Percentiles rank a stretch among this genome's conserved stretches.
Evolutionary conservation across 768 basidiomycete species (phyloP).

Genomic region (Lanmaoa pseudosensibilis): DNA sequence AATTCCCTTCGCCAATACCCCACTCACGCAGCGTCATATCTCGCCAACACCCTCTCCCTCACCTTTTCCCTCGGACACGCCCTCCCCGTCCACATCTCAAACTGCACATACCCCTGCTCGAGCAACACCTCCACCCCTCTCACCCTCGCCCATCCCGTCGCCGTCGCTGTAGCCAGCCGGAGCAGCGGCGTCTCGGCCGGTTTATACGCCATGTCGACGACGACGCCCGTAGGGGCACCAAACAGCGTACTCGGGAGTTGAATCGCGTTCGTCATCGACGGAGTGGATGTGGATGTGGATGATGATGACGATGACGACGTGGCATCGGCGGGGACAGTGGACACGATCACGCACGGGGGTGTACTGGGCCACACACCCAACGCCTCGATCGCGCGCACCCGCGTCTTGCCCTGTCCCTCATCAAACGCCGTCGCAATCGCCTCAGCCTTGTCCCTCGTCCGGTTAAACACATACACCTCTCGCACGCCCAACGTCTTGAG

Average conservation of each 20-base stretch:
- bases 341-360: slow-evolving; percentile 75
- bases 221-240: slow-evolving; percentile 60
- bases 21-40: slow-evolving; percentile 33
- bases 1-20: no score
- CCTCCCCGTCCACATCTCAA: slow-evolving; percentile 78
- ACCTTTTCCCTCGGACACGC: slow-evolving; percentile 52
- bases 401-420: slow-evolving; percentile 32
- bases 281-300: no score
- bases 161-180: slow-evolving; percentile 53
- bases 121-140: slow-evolving; percentile 81
- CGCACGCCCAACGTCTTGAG: slow-evolving; percentile 65
- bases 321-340: slow-evolving; percentile 78
- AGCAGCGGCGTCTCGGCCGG: slow-evolving; percentile 85
- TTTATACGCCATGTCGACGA: slow-evolving; percentile 94
- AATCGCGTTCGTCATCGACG: slow-evolving; percentile 34
- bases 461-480: slow-evolving; percentile 84
- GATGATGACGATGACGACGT: slow-evolving; percentile 49
- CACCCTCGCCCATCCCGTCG: slow-evolving; percentile 64
- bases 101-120: slow-evolving; percentile 87
- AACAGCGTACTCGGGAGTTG: slow-evolving; percentile 61
- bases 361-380: slow-evolving; percentile 54
- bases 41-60: slow-evolving; percentile 47
- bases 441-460: slow-evolving; percentile 73
- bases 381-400: slow-evolving; percentile 58
- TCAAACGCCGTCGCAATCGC: slow-evolving; percentile 66